Evolutionary conservation across 2,329 filamentous ascomycete genomes (phyloP).

Genomic region (Penicillium psychrosexuale): DNA sequence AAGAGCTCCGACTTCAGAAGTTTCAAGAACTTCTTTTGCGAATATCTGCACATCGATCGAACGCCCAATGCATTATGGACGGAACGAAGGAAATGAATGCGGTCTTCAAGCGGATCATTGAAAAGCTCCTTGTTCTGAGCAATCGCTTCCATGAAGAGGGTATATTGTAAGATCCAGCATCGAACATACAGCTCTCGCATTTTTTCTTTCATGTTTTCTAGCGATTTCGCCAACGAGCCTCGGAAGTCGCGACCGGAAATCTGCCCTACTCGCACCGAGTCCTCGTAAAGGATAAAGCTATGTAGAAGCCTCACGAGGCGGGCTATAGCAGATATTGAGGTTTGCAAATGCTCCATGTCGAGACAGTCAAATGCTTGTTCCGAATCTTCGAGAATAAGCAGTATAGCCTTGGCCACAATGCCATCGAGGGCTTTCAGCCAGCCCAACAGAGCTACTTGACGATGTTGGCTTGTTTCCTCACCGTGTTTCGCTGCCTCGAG

Average conservation of each 20-base stretch:
- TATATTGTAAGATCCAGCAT: constrained; percentile 84
- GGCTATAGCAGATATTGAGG: constrained; percentile 68
- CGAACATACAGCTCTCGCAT: constrained; percentile 84
- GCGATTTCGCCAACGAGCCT: constrained; percentile 42
- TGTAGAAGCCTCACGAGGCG: constrained; percentile 73
- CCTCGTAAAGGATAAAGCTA: constrained; percentile 75
- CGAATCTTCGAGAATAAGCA: constrained; percentile 63
- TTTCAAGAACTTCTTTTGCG: constrained; percentile 83
- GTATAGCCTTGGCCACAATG: constrained; percentile 68
- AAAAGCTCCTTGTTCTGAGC: constrained; percentile 64
- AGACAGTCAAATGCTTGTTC: constrained; percentile 73
- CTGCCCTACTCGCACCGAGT: constrained; percentile 77
- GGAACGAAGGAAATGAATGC: constrained; percentile 74
- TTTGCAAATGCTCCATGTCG: constrained; percentile 71
- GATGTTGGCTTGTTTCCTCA: constrained; percentile 57
- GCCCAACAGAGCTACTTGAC: constrained; percentile 68
- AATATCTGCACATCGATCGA: constrained; percentile 78
- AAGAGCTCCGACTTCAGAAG: constrained; percentile 84
- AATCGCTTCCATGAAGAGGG: constrained; percentile 71
- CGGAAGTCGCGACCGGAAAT: constrained; percentile 58
- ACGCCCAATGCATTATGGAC: constrained; percentile 82
- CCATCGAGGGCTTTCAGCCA: constrained; percentile 78
- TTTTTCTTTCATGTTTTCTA: constrained; percentile 59
- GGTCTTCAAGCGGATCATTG: constrained; percentile 64
- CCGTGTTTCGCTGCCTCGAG: constrained; percentile 59